A percentile compares a stretch with the other conserved stretches of the same genome.
These are phyloP conservation scores for Graphilbum ipis-grandicollis DNA, from an alignment of 2,329 filamentous ascomycete species.

Conservation along the genomic window DNA sequence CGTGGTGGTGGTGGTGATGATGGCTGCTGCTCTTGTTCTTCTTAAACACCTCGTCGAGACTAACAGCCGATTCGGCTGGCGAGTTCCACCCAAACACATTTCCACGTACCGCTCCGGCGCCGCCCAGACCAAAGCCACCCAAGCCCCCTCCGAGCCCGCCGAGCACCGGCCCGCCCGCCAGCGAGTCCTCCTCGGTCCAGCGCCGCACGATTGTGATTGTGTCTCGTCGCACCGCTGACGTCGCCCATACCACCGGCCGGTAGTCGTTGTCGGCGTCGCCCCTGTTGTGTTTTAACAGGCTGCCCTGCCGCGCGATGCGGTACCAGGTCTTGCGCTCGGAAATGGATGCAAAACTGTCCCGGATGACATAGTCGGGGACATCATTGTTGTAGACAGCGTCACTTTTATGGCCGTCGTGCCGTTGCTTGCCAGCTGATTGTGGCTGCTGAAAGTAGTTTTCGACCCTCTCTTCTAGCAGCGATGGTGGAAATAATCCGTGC, in stretches of 20 bases:
- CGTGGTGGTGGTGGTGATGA: too few relatives aligned
- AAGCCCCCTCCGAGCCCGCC: conserved; percentile 19
- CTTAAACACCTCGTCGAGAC: neutral
- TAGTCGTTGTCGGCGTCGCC: conserved; percentile 41
- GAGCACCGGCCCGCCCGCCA: conserved; percentile 30
- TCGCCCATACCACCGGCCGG: conserved; percentile 36
- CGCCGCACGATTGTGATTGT: conserved; percentile 41
- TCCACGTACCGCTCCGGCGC: too few relatives aligned
- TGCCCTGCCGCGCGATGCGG: conserved; percentile 42
- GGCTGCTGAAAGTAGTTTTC: too few relatives aligned
- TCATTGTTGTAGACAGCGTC: conserved; percentile 9
- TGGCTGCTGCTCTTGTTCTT: too few relatives aligned
- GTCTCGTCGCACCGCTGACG: conserved; percentile 34
- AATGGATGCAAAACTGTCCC: conserved; percentile 34
- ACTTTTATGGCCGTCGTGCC: too few relatives aligned
- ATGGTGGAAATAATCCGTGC: too few relatives aligned
- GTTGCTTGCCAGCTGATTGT: too few relatives aligned
- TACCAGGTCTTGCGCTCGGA: conserved; percentile 49
- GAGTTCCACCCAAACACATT: too few relatives aligned
- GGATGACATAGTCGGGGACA: conserved; percentile 28
- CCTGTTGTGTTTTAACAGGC: conserved; percentile 35
- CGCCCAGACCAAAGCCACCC: neutral
- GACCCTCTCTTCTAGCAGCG: too few relatives aligned
- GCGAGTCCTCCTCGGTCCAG: conserved; percentile 50
- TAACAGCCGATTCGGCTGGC: too few relatives aligned